phyloP scores from a whole-genome alignment of 1,139 yeast genomes.

The Citeromyces siamensis region DNA sequence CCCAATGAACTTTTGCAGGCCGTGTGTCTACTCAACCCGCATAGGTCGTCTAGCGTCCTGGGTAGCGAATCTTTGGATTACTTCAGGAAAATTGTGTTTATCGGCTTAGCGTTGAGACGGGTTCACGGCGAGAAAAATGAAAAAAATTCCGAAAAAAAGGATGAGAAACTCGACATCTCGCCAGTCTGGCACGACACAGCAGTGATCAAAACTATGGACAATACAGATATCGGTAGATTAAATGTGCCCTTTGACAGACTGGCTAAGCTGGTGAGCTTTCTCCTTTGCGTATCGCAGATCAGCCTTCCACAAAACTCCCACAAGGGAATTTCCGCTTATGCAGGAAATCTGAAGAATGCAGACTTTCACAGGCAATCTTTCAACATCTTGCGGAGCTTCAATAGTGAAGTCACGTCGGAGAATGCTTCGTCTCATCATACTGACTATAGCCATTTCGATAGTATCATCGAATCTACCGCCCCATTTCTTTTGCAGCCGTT shows the following conservation, averaged over 20 bases:
- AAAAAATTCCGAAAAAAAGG: not conserved
- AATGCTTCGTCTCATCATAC: constrained; percentile 18
- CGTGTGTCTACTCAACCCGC: not conserved
- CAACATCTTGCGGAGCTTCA: constrained; percentile 32
- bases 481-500: constrained; percentile 26
- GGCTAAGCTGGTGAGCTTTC: constrained; percentile 27
- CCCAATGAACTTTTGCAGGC: not conserved
- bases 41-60: not conserved
- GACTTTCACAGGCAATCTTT: constrained; percentile 22
- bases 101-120: not conserved
- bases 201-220: constrained; percentile 1
- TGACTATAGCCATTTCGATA: constrained; percentile 11
- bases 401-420: constrained; percentile 17
- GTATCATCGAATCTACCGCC: constrained; percentile 11
- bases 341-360: constrained; percentile 20
- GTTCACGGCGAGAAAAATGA: not conserved
- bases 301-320: constrained; percentile 12
- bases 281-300: constrained; percentile 23
- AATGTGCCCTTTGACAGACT: constrained; percentile 24
- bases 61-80: not conserved
- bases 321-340: constrained; percentile 8
- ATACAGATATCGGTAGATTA: constrained; percentile 20
- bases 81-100: not conserved
- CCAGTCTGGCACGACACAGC: not conserved
- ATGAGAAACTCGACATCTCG: not conserved